A percentile compares a stretch with the other conserved stretches of the same genome.
Conservation (phyloP, 371 early-diverging fungal species). For the Apophysomyces trapeziformis region DNA sequence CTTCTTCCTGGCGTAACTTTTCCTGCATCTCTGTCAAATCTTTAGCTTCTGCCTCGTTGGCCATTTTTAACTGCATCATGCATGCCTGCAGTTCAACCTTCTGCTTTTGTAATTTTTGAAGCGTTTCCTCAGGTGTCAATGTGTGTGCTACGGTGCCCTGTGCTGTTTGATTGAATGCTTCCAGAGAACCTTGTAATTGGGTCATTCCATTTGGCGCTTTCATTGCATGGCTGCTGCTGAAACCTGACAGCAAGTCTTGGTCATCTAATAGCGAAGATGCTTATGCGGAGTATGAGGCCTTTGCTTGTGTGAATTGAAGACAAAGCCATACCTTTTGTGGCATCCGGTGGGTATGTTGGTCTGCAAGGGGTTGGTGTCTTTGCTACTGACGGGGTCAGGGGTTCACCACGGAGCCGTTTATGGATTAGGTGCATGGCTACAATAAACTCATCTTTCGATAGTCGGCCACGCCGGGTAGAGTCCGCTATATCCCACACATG, state of each 20-base stretch:
- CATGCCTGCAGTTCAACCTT: conserved; percentile 29
- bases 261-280: conserved; percentile 15
- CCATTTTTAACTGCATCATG: conserved; percentile 29
- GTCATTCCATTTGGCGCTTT: conserved; percentile 41
- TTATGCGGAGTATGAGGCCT: neutral
- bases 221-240: conserved; percentile 36
- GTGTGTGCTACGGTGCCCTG: conserved; percentile 27
- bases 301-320: neutral
- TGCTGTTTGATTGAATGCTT: conserved; percentile 23
- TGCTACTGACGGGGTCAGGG: conserved; percentile 63
- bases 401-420: conserved; percentile 69
- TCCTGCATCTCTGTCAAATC: conserved; percentile 28
- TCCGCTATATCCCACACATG: conserved; percentile 85
- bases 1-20: conserved; percentile 25
- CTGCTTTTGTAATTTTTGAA: conserved; percentile 30
- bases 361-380: conserved; percentile 34
- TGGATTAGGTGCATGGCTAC: conserved; percentile 89
- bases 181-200: conserved; percentile 40
- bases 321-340: neutral
- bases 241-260: conserved; percentile 48
- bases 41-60: conserved; percentile 27
- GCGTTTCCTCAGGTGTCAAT: conserved; percentile 21
- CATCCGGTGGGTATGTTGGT: neutral
- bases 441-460: conserved; percentile 88
- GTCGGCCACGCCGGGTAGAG: conserved; percentile 74